Conservation (phyloP, 108 stramenopile genomes). For the Nitzschia sp. region DNA sequence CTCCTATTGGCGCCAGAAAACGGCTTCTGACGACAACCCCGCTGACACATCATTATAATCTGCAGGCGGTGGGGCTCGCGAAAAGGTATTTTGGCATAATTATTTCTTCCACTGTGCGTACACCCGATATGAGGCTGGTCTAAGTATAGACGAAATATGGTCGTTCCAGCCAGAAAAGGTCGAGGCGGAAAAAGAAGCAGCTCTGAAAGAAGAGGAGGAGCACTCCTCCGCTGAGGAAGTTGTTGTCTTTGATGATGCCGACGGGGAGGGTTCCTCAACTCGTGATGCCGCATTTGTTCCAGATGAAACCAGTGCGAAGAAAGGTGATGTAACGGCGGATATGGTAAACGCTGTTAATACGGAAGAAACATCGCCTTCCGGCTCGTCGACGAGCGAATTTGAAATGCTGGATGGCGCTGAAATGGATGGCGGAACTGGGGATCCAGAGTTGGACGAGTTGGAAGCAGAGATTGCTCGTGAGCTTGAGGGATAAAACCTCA, state of each 20-base stretch:
- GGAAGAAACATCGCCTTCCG: slow-evolving; percentile 11
- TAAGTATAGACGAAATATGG: slow-evolving; percentile 91
- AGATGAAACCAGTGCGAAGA: not conserved
- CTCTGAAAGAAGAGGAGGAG: not conserved
- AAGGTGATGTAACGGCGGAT: not conserved
- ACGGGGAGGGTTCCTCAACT: not conserved
- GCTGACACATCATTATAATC: not conserved
- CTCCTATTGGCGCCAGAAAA: not conserved
- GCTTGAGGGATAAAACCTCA: slow-evolving; percentile 60
- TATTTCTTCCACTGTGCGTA: slow-evolving; percentile 91
- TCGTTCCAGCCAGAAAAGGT: slow-evolving; percentile 44
- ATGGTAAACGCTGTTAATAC: not conserved
- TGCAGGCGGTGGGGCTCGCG: slow-evolving; percentile 62
- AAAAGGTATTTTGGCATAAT: slow-evolving; percentile 80
- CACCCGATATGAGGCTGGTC: slow-evolving; percentile 81
- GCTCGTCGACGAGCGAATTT: slow-evolving; percentile 29
- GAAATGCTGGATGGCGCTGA: slow-evolving; percentile 50
- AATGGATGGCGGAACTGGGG: slow-evolving; percentile 43
- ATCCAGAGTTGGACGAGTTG: slow-evolving; percentile 71
- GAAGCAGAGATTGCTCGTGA: slow-evolving; percentile 89
- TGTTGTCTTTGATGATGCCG: slow-evolving; percentile 10
- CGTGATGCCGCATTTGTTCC: slow-evolving; percentile 1
- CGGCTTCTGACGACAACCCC: not conserved
- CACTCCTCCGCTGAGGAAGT: slow-evolving; percentile 5
- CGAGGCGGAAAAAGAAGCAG: slow-evolving; percentile 1